These are phyloP conservation scores for Pichia paraexigua DNA, from an alignment of 805 yeast species.

Conservation along the genomic window DNA sequence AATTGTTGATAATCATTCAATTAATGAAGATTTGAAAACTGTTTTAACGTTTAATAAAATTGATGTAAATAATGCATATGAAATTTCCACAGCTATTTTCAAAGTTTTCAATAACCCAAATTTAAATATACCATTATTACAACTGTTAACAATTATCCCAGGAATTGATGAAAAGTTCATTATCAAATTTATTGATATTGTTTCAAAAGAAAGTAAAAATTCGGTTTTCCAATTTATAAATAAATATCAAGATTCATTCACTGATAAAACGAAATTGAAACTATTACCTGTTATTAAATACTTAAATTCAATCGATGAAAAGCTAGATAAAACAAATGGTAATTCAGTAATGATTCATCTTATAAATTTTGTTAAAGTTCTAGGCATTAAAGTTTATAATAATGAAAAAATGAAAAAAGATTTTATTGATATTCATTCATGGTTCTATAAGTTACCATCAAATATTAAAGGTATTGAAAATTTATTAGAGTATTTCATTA, in stretches of 20 bases:
- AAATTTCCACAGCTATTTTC: background rate
- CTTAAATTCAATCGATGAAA: background rate
- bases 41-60: background rate
- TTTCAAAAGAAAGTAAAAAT: background rate
- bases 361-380: background rate
- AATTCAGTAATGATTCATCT: conserved; percentile 7
- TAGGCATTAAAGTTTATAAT: background rate
- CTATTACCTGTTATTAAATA: conserved; percentile 3
- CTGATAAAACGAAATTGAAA: background rate
- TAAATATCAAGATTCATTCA: conserved; percentile 5
- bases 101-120: background rate
- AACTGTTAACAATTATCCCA: conserved; percentile 3
- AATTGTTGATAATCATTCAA: background rate
- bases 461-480: background rate
- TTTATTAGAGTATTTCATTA: conserved; percentile 4
- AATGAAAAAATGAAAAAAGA: background rate
- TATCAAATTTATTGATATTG: background rate
- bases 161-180: conserved; percentile 2
- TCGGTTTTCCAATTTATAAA: conserved; percentile 1
- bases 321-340: background rate
- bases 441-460: conserved; percentile 2
- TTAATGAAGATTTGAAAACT: background rate
- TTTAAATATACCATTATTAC: background rate
- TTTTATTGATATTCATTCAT: background rate
- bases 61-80: background rate